phyloP scores from a whole-genome alignment of 306 rosid species.

The Oemleria cerasiformis region DNA sequence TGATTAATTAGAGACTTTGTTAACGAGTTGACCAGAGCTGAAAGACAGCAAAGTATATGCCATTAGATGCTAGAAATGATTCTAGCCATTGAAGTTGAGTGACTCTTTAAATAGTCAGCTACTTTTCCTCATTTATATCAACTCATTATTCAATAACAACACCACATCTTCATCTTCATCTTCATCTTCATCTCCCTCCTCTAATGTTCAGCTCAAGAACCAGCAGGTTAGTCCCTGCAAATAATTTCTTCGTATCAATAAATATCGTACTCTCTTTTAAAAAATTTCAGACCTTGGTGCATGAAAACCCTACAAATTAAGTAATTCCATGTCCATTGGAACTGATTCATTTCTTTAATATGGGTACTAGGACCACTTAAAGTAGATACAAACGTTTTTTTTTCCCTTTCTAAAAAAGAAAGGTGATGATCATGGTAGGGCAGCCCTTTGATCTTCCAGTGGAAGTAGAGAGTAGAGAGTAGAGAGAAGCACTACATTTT shows the following conservation, averaged over 20 bases:
- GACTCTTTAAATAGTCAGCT: conserved; percentile 1
- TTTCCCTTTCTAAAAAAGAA: not conserved
- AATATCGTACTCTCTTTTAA: no score
- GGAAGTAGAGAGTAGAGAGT: conserved; percentile 14
- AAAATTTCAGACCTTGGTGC: not conserved
- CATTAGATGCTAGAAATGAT: conserved; percentile 5
- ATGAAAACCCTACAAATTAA: not conserved
- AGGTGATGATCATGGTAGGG: not conserved
- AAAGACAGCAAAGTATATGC: not conserved
- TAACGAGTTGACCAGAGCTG: conserved; percentile 4
- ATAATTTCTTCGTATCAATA: not conserved
- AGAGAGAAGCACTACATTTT: no score
- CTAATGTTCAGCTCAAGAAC: not conserved
- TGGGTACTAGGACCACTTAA: not conserved
- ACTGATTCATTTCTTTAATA: not conserved
- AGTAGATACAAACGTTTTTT: not conserved
- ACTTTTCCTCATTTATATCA: not conserved
- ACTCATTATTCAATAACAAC: not conserved
- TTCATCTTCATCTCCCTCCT: conserved; percentile 3
- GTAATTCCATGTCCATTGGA: not conserved
- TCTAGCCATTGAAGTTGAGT: not conserved
- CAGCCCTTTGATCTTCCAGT: not conserved
- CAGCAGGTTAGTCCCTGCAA: conserved; percentile 8
- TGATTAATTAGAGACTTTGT: conserved; percentile 2
- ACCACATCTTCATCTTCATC: not conserved